Percentiles rank a stretch among this genome's conserved stretches.
Evolutionary conservation across 306 rosid species (phyloP).

Genomic region (Hippophae rhamnoides): DNA sequence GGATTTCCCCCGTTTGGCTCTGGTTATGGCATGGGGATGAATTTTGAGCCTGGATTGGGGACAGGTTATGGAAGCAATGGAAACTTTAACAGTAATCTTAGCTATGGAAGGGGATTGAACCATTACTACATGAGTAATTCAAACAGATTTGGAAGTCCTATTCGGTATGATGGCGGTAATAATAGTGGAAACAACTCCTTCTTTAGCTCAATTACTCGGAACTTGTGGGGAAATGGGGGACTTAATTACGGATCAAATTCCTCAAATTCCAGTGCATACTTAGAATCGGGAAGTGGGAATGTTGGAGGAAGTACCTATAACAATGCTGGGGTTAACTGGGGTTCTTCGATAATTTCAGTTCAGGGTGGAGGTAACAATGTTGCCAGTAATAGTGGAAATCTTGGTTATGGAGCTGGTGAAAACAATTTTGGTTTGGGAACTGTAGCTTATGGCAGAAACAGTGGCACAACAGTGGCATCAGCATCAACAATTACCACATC

Average conservation of each 20-base stretch:
- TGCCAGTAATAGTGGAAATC: constrained; percentile 50
- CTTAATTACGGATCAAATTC: constrained; percentile 52
- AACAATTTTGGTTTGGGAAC: constrained; percentile 56
- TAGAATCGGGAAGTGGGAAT: constrained; percentile 69
- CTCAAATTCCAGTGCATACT: constrained; percentile 49
- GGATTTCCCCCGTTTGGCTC: constrained; percentile 64
- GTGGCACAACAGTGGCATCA: constrained; percentile 43
- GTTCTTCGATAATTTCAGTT: constrained; percentile 50
- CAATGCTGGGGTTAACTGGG: constrained; percentile 78
- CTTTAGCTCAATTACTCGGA: constrained; percentile 63
- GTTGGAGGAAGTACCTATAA: constrained; percentile 58
- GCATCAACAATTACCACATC: constrained; percentile 63
- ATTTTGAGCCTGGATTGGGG: constrained; percentile 60
- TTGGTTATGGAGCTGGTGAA: constrained; percentile 65
- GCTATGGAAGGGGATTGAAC: constrained; percentile 65
- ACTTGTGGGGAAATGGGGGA: constrained; percentile 74
- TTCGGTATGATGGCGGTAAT: constrained; percentile 56
- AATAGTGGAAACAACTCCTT: constrained; percentile 71
- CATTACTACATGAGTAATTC: constrained; percentile 58
- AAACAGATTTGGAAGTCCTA: constrained; percentile 52
- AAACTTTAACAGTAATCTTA: constrained; percentile 49
- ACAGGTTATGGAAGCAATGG: constrained; percentile 64
- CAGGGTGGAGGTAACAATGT: constrained; percentile 55
- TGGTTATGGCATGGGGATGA: constrained; percentile 73
- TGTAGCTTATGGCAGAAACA: constrained; percentile 77